These are phyloP conservation scores for Strobilomyces confusus DNA, from an alignment of 768 basidiomycete genomes.

Conservation along the genomic window DNA sequence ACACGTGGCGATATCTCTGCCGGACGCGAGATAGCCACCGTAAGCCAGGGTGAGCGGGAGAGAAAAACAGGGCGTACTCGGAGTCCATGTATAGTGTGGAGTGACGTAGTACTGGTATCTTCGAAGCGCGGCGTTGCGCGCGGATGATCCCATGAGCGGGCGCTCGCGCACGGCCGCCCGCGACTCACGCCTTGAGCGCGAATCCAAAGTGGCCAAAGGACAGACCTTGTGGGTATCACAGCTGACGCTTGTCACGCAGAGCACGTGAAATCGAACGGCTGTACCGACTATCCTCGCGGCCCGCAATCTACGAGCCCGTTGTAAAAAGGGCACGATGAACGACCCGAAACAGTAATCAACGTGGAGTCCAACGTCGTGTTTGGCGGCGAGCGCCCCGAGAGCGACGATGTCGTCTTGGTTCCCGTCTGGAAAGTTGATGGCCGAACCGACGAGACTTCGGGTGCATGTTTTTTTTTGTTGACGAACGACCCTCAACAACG, in stretches of 20 bases:
- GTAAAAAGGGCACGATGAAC: constrained; percentile 43
- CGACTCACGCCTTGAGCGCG: constrained; percentile 74
- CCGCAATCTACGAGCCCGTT: no score
- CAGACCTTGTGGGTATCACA: constrained; percentile 92
- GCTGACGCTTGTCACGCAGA: constrained; percentile 90
- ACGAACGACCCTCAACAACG: no score
- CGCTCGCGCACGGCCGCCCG: neutral
- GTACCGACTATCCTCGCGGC: no score
- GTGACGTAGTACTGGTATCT: constrained; percentile 84
- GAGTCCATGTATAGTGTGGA: constrained; percentile 74
- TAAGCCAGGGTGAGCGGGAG: constrained; percentile 41
- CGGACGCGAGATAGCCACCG: constrained; percentile 42
- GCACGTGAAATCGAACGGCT: constrained; percentile 86
- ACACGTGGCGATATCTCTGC: constrained; percentile 73
- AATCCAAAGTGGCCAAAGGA: constrained; percentile 71
- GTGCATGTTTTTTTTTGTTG: no score
- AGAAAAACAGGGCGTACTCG: no score
- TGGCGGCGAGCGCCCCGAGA: constrained; percentile 69
- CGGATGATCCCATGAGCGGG: constrained; percentile 63
- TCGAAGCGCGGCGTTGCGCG: constrained; percentile 70
- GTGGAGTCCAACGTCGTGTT: constrained; percentile 80
- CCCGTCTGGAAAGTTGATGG: neutral
- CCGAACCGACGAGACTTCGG: no score
- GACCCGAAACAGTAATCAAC: constrained; percentile 79
- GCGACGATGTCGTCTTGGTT: constrained; percentile 49